Base-by-base conservation (phyloP, 805 yeast species). In the Candida parachauliodes region DNA sequence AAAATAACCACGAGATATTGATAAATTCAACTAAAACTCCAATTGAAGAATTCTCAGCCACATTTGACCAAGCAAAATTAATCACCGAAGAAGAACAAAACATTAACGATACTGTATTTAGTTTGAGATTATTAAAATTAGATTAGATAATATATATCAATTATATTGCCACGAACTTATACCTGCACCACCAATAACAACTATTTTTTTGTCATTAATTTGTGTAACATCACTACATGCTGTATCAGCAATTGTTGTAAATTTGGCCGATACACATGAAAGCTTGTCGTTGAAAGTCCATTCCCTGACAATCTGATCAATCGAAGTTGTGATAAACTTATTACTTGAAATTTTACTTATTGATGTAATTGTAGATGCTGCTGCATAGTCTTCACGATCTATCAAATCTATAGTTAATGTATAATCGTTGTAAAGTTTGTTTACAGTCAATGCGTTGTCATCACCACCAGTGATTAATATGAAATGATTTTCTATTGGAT, bases 241-340 rank as follows among this genome's bases (percentile, higher is more conserved):
- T 0, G 96, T 87, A 51, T 91, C 98, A 0, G 97, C 95, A 24
- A 88, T 77, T 0, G 95, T 81, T 1, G 96, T 86, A 56, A 83
- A 85, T 31, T 56, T 56, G 1, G 72, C 64, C 7, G 70, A 68
- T 2, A 41, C 38, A 26, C 64, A 57, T 3, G 41, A 31, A 27
- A 66, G 47, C 1, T 44, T 47, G 0, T 46, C 48, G 1, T 50
- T 39, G n/a, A 50, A 53, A 3, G 57, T 42, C 97, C 97, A 89
- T 4, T 72, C 35, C 37, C 83, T 69, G 0, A 86, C 65, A 4
- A 78, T 68, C 57, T 93, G 98, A 50, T 93, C 98, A 3, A 88
- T 95, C 0, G 96, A 82, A 0, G 84, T 76, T 1, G 83, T 83
- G 6, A 82, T 43, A 8, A 79, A 54, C 30, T 48, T 52, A n/a